Evolutionary conservation across 441 rosid species (phyloP).

Genomic region (Populus hybrid): DNA sequence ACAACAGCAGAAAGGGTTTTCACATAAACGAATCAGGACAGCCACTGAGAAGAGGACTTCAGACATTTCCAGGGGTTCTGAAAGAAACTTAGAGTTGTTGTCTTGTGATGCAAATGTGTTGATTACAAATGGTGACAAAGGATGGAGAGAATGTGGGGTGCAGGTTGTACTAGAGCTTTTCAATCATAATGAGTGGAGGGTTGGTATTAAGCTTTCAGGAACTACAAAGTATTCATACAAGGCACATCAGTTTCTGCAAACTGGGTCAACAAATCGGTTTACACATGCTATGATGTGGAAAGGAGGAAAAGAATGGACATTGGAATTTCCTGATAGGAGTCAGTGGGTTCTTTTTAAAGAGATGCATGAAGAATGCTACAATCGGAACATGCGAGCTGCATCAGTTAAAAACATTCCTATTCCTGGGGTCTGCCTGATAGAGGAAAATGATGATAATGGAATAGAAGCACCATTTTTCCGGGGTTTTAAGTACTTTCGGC

Average conservation of each 20-base stretch:
- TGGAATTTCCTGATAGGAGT: slow-evolving; percentile 87
- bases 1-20: slow-evolving; percentile 50
- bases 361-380: slow-evolving; percentile 97
- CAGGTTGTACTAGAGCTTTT: slow-evolving; percentile 68
- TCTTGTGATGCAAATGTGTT: slow-evolving; percentile 79
- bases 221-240: slow-evolving; percentile 63
- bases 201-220: slow-evolving; percentile 72
- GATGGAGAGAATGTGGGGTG: slow-evolving; percentile 87
- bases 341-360: slow-evolving; percentile 92
- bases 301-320: slow-evolving; percentile 92
- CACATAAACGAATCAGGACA: slow-evolving; percentile 80
- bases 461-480: slow-evolving; percentile 47
- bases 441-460: slow-evolving; percentile 54
- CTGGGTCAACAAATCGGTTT: slow-evolving; percentile 84
- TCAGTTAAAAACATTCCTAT: slow-evolving; percentile 83
- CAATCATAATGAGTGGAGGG: slow-evolving; percentile 90
- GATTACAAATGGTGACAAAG: slow-evolving; percentile 70
- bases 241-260: slow-evolving; percentile 89
- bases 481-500: slow-evolving; percentile 59
- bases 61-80: slow-evolving; percentile 49
- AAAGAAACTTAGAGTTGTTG: slow-evolving; percentile 58
- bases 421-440: slow-evolving; percentile 76
- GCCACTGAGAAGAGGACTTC: slow-evolving; percentile 58
- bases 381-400: slow-evolving; percentile 80
- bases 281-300: slow-evolving; percentile 99